These are phyloP conservation scores for Eudorina sp. DNA, from an alignment of 139 green algal species.

Conservation along the genomic window DNA sequence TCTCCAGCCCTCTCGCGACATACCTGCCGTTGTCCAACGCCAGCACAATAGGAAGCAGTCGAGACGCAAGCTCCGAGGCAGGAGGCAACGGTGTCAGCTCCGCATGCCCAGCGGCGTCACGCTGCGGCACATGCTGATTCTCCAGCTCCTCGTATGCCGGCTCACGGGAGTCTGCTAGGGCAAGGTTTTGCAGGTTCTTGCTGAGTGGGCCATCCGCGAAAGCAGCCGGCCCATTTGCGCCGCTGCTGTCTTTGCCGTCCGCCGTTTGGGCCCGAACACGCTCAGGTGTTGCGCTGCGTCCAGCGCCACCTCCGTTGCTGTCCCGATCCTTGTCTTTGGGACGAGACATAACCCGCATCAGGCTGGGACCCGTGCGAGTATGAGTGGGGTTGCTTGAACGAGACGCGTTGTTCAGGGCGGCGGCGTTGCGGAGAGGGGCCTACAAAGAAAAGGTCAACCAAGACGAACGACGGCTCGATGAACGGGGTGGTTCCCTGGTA, in stretches of 20 bases:
- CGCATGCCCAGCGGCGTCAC: not conserved
- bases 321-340: not conserved
- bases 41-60: slow-evolving; percentile 7
- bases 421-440: not conserved
- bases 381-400: not conserved
- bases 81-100: not conserved
- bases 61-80: slow-evolving; percentile 1
- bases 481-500: too few relatives aligned
- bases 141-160: not conserved
- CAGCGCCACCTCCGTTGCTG: not conserved
- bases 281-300: not conserved
- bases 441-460: not conserved
- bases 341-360: not conserved
- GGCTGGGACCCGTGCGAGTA: not conserved
- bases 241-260: too few relatives aligned
- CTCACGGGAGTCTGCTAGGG: not conserved
- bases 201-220: not conserved
- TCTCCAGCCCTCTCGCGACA: not conserved
- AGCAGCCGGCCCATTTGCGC: not conserved
- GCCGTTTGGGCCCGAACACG: too few relatives aligned
- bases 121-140: not conserved
- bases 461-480: too few relatives aligned
- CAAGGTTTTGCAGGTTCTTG: not conserved
- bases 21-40: slow-evolving; percentile 41
- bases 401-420: not conserved